Conservation (phyloP, 805 yeast species). For the Starmerella roubikii region DNA sequence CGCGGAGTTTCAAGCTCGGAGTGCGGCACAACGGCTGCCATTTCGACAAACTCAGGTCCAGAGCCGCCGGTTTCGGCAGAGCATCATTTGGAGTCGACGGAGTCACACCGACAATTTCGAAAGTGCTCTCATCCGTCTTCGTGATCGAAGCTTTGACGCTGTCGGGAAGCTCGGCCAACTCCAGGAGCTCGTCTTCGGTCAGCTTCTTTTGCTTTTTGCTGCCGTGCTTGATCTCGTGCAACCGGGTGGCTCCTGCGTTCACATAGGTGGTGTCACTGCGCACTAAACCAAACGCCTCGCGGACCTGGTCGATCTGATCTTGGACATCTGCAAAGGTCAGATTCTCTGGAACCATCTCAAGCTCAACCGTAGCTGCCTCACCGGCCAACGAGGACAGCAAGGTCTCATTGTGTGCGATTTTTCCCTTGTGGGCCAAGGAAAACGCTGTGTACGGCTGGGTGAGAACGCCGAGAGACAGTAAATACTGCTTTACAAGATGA, state of each 20-base stretch:
- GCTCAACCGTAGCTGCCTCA: conserved; percentile 23
- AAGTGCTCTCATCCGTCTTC: too few species aligned
- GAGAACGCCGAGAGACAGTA: conserved; percentile 43
- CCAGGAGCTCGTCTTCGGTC: conserved; percentile 6
- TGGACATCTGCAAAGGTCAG: conserved; percentile 50
- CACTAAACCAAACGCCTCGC: conserved; percentile 44
- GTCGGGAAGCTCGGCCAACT: conserved; percentile 7
- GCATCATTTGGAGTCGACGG: conserved; percentile 12
- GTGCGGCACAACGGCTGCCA: conserved; percentile 71
- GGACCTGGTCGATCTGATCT: conserved; percentile 47
- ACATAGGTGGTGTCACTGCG: conserved; percentile 37
- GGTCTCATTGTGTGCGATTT: conserved; percentile 22
- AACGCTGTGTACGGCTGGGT: conserved; percentile 48
- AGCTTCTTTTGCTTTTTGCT: conserved; percentile 14
- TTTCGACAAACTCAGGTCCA: conserved; percentile 55
- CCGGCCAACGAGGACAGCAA: conserved; percentile 17
- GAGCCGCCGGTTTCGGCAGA: conserved; percentile 29
- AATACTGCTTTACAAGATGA: conserved; percentile 43
- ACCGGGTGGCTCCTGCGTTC: conserved; percentile 30
- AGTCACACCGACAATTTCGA: not conserved
- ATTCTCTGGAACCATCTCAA: conserved; percentile 39
- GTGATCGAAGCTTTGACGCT: not conserved
- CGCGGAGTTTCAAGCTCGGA: conserved; percentile 43
- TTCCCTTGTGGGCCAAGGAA: conserved; percentile 28
- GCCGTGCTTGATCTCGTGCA: conserved; percentile 14